Evolutionary conservation across 768 basidiomycete genomes (phyloP).

Genomic region (Lentinula detonsa): DNA sequence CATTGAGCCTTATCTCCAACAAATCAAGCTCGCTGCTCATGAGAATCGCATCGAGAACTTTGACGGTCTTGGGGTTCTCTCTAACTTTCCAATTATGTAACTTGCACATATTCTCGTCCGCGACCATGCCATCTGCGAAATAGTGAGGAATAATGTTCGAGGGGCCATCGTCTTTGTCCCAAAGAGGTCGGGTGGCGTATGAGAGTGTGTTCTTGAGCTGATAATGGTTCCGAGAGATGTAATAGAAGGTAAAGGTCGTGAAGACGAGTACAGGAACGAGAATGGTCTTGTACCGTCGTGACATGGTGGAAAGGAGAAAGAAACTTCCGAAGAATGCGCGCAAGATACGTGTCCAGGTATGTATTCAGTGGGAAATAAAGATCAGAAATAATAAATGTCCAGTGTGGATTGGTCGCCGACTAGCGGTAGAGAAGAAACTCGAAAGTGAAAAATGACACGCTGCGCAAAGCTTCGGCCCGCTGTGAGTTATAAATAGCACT

Average conservation of each 20-base stretch:
- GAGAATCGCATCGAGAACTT: constrained; percentile 51
- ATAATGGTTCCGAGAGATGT: constrained; percentile 34
- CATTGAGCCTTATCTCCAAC: constrained; percentile 56
- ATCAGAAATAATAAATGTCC: background rate
- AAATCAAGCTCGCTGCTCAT: constrained; percentile 62
- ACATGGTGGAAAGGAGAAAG: background rate
- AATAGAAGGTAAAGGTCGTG: constrained; percentile 25
- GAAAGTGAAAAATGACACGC: background rate
- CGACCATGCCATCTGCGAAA: constrained; percentile 44
- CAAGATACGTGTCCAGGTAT: background rate
- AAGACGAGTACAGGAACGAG: constrained; percentile 27
- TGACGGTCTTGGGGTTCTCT: constrained; percentile 24
- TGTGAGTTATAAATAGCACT: background rate
- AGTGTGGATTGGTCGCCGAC: background rate
- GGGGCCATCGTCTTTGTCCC: constrained; percentile 50
- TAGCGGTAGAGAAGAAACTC: background rate
- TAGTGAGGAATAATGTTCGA: constrained; percentile 45
- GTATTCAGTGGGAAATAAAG: background rate
- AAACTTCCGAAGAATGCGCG: background rate
- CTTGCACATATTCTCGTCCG: constrained; percentile 37
- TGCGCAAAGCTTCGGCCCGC: background rate
- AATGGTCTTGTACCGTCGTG: constrained; percentile 18
- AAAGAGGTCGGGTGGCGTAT: constrained; percentile 52
- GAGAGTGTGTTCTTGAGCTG: constrained; percentile 48
- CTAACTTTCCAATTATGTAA: constrained; percentile 52